Evolutionary conservation across 192 early-diverging fungal species (phyloP), one percentile per base, ranked within the genome.

Genomic region (Pilaira anomala): DNA sequence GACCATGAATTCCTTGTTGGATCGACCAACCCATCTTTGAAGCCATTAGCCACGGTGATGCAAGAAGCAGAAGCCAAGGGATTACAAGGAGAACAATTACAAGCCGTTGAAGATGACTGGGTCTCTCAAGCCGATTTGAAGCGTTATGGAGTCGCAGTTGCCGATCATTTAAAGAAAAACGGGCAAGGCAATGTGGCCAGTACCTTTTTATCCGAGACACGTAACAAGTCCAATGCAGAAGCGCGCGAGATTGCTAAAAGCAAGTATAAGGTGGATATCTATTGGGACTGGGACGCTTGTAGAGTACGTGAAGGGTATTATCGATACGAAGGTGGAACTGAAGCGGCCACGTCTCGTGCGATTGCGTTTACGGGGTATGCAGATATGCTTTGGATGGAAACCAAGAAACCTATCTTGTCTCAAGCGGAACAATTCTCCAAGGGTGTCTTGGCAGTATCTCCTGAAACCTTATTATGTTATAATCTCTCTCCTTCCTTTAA

Each of bases 401-500:
- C 96, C 48, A 92, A 92, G 77, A 93, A 88, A 70, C 96, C 96
- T 28, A 96, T 97, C 64, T 82, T 89, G 62, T 67, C 81, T 50
- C 96, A 98, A 78, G 94, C 96, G 62, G 84, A 88, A 69, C 85
- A 96, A 80, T 98, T 98, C 75, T 60, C 94, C 40, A 66, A 80
- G 24, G 93, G 93, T 60, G 94, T 98, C 14, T 84, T 83, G 60
- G 76, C 83, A 60, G 84, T 81, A 33, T 81, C 87, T 68, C 94
- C 96, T 41, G 75, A 92, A 39, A 79, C 87, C 58, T 88, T 92
- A 87, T 85, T 98, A 29, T 91, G 94, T 19, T 98, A 98, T 85
- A 98, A 98, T 84, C 73, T 98, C 54, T 93, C 90, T 40, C 96
- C 96, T 22, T 94, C 92, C 25, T 98, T 97, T 86, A 98, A 98